A percentile compares a stretch with the other conserved stretches of the same genome.
These are phyloP conservation scores for Apiospora koreana DNA, from an alignment of 2,329 filamentous ascomycete species.

Conservation along the genomic window DNA sequence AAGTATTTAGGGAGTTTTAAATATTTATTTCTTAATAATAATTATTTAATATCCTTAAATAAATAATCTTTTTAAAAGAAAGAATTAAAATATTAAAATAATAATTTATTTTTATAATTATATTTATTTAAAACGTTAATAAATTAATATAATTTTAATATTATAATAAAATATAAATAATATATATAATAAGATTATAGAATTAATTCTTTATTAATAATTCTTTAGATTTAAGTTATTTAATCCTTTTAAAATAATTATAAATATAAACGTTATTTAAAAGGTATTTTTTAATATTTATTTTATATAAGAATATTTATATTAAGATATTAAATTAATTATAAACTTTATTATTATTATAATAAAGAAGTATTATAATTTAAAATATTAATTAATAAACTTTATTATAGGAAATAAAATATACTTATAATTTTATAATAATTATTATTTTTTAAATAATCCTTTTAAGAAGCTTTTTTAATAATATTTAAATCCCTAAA, in stretches of 20 bases:
- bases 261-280: neutral
- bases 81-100: neutral
- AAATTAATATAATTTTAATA: neutral
- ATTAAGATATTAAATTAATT: neutral
- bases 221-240: neutral
- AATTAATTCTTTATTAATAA: neutral
- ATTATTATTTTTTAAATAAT: neutral
- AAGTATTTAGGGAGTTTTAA: slow-evolving; percentile 2
- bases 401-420: neutral
- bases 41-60: neutral
- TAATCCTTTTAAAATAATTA: neutral
- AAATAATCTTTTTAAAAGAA: neutral
- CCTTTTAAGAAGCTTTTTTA: neutral
- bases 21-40: neutral
- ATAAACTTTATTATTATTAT: neutral
- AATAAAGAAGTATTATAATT: neutral
- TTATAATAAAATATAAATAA: too few species aligned
- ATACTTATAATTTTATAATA: neutral
- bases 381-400: neutral
- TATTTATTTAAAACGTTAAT: neutral
- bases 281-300: neutral
- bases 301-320: neutral
- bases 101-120: neutral
- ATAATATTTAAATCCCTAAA: neutral
- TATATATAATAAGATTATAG: too few species aligned